Evolutionary conservation across 768 basidiomycete species (phyloP), one percentile per base, ranked within the genome.

Genomic region (Trametes meyenii): DNA sequence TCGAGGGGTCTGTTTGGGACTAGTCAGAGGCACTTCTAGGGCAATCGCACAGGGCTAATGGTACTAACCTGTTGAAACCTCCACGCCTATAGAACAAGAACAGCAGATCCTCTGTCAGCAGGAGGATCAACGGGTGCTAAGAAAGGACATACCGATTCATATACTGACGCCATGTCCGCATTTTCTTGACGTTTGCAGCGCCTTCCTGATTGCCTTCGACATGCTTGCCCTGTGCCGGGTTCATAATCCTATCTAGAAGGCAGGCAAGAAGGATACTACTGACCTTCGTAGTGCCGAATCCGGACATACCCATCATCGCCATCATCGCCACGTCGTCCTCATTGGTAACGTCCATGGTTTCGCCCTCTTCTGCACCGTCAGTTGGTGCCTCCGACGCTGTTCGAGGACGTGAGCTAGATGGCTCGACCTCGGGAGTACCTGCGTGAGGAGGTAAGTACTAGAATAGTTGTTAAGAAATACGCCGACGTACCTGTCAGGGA

Each of bases 101-200:
- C 19, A 21, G 57, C 39, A 6, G 36, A 64, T 55, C 35, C 57
- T 33, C 12, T 29, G 21, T 50, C 58, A 64, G 43, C 50, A 65
- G 56, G 57, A 49, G 11, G 60, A 58, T 58, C 65, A 26, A 55
- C 50, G 61, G n/a, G 45, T 8, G 40, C 63, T 26, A n/a, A 52
- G 40, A 36, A 46, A 13, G 45, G 24, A 59, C 81, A 50, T 67
- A 87, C 86, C 94, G 84, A 74, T 98, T 98, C 96, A 99, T 99
- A 74, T 99, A 99, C 75, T 98, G 96, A 65, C 94, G 82, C 96
- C 94, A 96, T 24, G 93, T 96, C 62, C 94, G 80, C 58, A 84
- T 84, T 77, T 93, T 94, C 81, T 91, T 94, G 67, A 89, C 74
- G 55, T 84, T 74, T 38, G 79, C 82, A 39, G 61, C 68, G 45